phyloP scores from a whole-genome alignment of 768 basidiomycete genomes.

The Clitopilus passeckerianus region DNA sequence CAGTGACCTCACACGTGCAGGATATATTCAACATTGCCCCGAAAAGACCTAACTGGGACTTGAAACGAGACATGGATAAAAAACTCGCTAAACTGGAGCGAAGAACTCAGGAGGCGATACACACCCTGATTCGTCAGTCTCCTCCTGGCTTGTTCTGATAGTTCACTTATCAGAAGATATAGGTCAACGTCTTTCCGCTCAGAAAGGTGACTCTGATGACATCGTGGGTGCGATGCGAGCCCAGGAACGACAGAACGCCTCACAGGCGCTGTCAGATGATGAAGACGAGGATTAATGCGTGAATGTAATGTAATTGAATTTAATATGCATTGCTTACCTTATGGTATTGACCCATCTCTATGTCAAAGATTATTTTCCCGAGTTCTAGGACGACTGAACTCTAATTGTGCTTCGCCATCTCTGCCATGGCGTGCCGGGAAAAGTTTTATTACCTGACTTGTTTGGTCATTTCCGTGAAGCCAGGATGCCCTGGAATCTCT shows the following conservation, averaged over 20 bases:
- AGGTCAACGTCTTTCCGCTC: constrained; percentile 78
- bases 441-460: neutral
- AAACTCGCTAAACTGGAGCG: constrained; percentile 85
- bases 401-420: neutral
- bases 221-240: constrained; percentile 82
- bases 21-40: constrained; percentile 97
- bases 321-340: neutral
- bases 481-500: neutral
- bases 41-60: constrained; percentile 94
- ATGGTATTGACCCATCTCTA: neutral
- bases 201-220: constrained; percentile 77
- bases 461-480: neutral
- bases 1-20: constrained; percentile 28
- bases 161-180: neutral
- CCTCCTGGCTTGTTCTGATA: neutral
- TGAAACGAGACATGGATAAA: constrained; percentile 91
- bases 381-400: neutral
- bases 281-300: constrained; percentile 39
- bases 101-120: constrained; percentile 88
- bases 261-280: constrained; percentile 55
- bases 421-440: neutral
- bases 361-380: neutral
- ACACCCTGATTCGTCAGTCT: constrained; percentile 84
- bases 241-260: constrained; percentile 52
- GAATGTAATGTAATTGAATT: constrained; percentile 3